Percentiles rank a stretch among this genome's conserved stretches.
These are phyloP conservation scores for Coccomyxa sp. DNA, from an alignment of 139 green algal genomes.

Conservation along the genomic window DNA sequence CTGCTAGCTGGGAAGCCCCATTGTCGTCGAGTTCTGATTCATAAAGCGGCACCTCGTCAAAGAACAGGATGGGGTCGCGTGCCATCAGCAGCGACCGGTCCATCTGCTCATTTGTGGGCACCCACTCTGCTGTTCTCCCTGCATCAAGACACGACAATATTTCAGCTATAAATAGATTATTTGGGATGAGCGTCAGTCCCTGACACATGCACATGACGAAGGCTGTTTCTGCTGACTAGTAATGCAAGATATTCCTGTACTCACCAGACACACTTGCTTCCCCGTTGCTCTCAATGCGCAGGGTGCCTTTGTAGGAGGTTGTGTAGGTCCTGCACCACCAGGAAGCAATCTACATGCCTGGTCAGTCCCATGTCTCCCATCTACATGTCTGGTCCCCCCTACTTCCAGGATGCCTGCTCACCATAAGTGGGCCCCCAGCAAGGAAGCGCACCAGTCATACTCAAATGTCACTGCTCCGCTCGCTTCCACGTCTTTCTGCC, in stretches of 20 bases:
- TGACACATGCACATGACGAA: neutral
- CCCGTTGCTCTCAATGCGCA: conserved; percentile 3
- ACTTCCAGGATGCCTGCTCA: neutral
- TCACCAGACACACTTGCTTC: neutral
- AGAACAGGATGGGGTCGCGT: conserved; percentile 87
- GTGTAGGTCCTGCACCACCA: conserved; percentile 71
- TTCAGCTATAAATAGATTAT: neutral
- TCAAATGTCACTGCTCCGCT: conserved; percentile 54
- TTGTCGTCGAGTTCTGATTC: conserved; percentile 93
- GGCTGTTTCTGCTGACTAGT: neutral
- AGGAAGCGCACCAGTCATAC: conserved; percentile 73
- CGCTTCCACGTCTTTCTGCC: conserved; percentile 54
- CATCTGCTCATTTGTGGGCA: conserved; percentile 32
- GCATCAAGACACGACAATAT: neutral
- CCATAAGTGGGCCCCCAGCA: neutral
- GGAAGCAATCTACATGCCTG: neutral
- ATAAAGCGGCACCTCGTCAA: conserved; percentile 77
- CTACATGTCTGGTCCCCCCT: too few species aligned
- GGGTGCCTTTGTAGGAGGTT: conserved; percentile 62
- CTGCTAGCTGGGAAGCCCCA: conserved; percentile 51
- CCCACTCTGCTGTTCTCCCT: conserved; percentile 17
- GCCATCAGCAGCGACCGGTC: conserved; percentile 71
- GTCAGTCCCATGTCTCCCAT: too few species aligned
- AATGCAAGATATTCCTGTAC: neutral
- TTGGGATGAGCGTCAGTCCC: neutral